Evolutionary conservation across 495 filamentous ascomycete genomes (phyloP), one percentile per base, ranked within the genome.

Genomic region (Astrocystis sublimbata): DNA sequence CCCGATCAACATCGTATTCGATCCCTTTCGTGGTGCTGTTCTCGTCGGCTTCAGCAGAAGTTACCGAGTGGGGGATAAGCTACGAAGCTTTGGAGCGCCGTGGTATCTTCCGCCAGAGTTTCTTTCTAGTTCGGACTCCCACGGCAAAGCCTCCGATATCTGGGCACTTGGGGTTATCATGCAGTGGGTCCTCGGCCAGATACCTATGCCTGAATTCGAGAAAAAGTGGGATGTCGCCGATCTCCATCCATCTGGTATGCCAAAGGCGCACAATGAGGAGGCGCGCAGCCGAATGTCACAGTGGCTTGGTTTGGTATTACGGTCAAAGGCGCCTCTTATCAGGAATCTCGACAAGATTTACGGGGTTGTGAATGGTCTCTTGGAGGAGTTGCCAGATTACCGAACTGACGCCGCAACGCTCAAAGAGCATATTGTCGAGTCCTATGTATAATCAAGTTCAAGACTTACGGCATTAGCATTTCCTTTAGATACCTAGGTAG

Each of bases 101-200:
- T 59, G 56, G 56, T 59, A 59, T 30, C 19, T 59, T 31, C 30
- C 56, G 1, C 56, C 56, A 1, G 56, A 59, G 30, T 59, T 24
- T 28, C 17, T 59, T 7, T 4, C 1, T 12, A 6, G 6, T n/a
- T 3, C 6, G 15, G n/a, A 3, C 9, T n/a, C 6, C 42, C 56
- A 10, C 4, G 7, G 23, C 6, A 13, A 15, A 13, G 1, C 17
- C 3, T 47, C 56, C 19, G 56, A 59, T 21, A 31, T 59, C 19
- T 59, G 56, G 56, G 56, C 56, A 15, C 56, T 59, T 36, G 56
- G 56, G 9, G 35, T 59, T 21, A 43, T 59, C n/a, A 47, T 59
- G 42, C 23, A 49, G 56, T 59, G 45, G 42, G 30, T 59, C 30
- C 56, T 59, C 3, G 23, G 19, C 10, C 28, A 12, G 8, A 49